Evolutionary conservation across 2,329 filamentous ascomycete species (phyloP).

Genomic region (Blumeriella jaapii): DNA sequence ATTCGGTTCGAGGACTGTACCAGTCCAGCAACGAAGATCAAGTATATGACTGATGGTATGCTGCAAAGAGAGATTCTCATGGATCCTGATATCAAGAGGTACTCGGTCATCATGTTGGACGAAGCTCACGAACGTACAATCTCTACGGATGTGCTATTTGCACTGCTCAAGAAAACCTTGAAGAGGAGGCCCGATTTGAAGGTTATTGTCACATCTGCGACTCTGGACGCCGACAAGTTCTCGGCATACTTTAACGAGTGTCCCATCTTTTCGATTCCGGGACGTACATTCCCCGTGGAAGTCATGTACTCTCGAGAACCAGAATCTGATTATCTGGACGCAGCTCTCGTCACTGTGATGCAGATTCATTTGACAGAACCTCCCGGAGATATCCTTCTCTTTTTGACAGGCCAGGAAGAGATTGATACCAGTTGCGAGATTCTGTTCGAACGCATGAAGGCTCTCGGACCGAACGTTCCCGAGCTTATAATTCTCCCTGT

Average conservation of each 20-base stretch:
- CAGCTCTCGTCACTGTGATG: constrained; percentile 93
- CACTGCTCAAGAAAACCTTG: constrained; percentile 83
- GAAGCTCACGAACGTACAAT: constrained; percentile 97
- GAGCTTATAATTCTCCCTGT: constrained; percentile 89
- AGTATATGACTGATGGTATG: constrained; percentile 99
- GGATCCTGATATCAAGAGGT: constrained; percentile 78
- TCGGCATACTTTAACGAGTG: constrained; percentile 92
- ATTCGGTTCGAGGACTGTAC: constrained; percentile 97
- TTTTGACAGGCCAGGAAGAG: constrained; percentile 94
- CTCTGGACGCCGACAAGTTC: constrained; percentile 94
- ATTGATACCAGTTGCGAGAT: constrained; percentile 94
- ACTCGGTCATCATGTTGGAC: constrained; percentile 96
- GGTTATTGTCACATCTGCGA: constrained; percentile 92
- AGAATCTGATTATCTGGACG: constrained; percentile 89
- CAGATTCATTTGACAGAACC: constrained; percentile 93
- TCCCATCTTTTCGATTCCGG: constrained; percentile 93
- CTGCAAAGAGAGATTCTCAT: constrained; percentile 88
- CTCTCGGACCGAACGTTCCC: constrained; percentile 77
- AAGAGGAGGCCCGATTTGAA: constrained; percentile 80
- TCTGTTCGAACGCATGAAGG: constrained; percentile 90
- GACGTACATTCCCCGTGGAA: constrained; percentile 89
- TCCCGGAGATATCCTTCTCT: constrained; percentile 86
- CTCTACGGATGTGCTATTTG: constrained; percentile 89
- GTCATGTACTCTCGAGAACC: constrained; percentile 92
- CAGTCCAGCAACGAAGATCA: constrained; percentile 78